Percentiles rank a stretch among this genome's conserved stretches.
Conservation (phyloP, 768 basidiomycete genomes). For the Boletus edulis region DNA sequence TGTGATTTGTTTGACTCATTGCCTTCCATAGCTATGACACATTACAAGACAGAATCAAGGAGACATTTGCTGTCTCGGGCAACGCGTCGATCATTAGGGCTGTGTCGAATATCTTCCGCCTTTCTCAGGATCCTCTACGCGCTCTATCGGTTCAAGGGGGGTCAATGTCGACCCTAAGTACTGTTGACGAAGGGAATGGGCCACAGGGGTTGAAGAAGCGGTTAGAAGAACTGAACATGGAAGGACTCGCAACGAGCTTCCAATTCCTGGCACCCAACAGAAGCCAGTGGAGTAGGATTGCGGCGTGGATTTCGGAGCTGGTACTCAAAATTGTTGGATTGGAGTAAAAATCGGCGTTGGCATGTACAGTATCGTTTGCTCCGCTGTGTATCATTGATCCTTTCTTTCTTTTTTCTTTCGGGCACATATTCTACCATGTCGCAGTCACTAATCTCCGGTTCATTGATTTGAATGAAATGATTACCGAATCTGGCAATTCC, state of each 20-base stretch:
- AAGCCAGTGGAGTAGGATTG: constrained; percentile 58
- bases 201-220: constrained; percentile 46
- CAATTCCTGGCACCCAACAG: constrained; percentile 61
- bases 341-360: constrained; percentile 18
- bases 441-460: constrained; percentile 3
- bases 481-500: constrained; percentile 17
- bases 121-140: constrained; percentile 55
- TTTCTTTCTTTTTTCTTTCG: neutral
- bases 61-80: constrained; percentile 66
- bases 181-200: constrained; percentile 51
- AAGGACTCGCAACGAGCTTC: constrained; percentile 70
- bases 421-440: constrained; percentile 10
- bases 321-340: constrained; percentile 49
- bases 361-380: constrained; percentile 20
- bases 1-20: constrained; percentile 3
- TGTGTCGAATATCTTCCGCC: constrained; percentile 73
- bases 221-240: constrained; percentile 71
- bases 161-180: constrained; percentile 65
- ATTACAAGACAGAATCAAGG: constrained; percentile 71
- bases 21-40: constrained; percentile 59
- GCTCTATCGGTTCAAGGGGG: constrained; percentile 40
- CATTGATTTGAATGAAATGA: neutral
- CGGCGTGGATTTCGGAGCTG: constrained; percentile 72
- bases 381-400: neutral
- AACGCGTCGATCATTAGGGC: constrained; percentile 69